Base-by-base conservation (phyloP, 495 filamentous ascomycete genomes). In the Annulohypoxylon maeteangense region DNA sequence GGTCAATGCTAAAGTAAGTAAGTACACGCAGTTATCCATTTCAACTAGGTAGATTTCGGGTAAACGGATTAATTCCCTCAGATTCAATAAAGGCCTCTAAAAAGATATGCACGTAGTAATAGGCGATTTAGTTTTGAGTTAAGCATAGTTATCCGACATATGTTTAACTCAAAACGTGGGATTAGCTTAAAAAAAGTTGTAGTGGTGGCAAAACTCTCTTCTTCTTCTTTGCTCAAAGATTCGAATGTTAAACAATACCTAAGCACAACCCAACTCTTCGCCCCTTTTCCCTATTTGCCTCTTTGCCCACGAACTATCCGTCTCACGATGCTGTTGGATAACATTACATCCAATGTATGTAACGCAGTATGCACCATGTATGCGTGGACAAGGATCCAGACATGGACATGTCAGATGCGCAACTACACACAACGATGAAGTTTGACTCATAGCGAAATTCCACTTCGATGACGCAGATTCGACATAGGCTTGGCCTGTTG, bases 381-480 rank as follows among this genome's bases (percentile, higher is more conserved):
- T 45, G 53, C 54, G 54, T 34, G 32, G 51, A 7, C 42, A 59
- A 59, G 14, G 32, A 12, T 36, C 12, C 47, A 27, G 3, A 7
- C 11, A 25, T 29, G 40, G 47, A 32, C 58, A 68, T 62, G 65
- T 68, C 50, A 68, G 60, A 53, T 65, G 61, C 55, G 29, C 60
- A 44, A 31, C 23, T 48, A 36, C 54, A 42, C n/a, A 27, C 40
- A 3, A 12, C 12, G 44, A 34, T 2, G 34, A 51, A 32, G 29
- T 32, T 61, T 70, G 68, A 62, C 68, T 71, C 62, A 71, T 45
- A 16, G 50, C 51, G 20, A 57, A 31, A 32, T 59, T 58, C 51
- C 36, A 27, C 58, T 12, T 58, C 36, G 40, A 71, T 71, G 69
- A 71, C 69, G 69, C 69, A 71, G 18, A 47, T 55, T 42, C 50